Base-by-base conservation (phyloP, 1,284 basidiomycete species). In the Cutaneotrichosporon sp. region DNA sequence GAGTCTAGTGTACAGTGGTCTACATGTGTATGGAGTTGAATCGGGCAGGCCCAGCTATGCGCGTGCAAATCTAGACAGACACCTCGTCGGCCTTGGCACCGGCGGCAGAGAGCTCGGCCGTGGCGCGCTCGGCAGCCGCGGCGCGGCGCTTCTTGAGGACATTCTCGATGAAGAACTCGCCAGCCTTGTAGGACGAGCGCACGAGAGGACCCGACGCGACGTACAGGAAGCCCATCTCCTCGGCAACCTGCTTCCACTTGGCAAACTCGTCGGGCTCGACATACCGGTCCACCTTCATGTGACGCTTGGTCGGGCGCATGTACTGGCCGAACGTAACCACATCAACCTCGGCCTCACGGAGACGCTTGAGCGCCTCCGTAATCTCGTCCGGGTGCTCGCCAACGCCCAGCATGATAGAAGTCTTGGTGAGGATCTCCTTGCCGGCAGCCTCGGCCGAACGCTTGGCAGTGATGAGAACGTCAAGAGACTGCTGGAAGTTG, bases 291-390 rank as follows among this genome's bases (percentile, higher is more conserved):
- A 99, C 97, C 81, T 98, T 99, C 97, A 99, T 99, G 81, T 99
- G 97, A 38, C 89, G 86, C 81, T 99, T 99, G 2, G 97, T 99
- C 1, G 97, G 97, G 53, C 97, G 89, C 97, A 99, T 99, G 82
- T 99, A 99, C 82, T 99, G 97, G 1, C 97, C 97, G 76, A 99
- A 98, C 0, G 97, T 99, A 36, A 99, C 95, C 10, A 99, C 96
- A 76, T 99, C 95, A 40, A 99, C 96, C 67, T 93, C 85, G 46
- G 87, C 84, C 68, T 88, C 89, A 50, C 96, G 88, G 4, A 99
- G 85, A 92, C 94, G 90, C 83, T 86, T 85, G 6, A 99, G 84
- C 1, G 95, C 89, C 74, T 90, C 87, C 78, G 90, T 82, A 4
- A 99, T 76, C 78, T 99, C 92, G 7, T 89, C 88, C 62, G 90